phyloP scores from a whole-genome alignment of 2,329 filamentous ascomycete species.

The Chaetomium globosum region DNA sequence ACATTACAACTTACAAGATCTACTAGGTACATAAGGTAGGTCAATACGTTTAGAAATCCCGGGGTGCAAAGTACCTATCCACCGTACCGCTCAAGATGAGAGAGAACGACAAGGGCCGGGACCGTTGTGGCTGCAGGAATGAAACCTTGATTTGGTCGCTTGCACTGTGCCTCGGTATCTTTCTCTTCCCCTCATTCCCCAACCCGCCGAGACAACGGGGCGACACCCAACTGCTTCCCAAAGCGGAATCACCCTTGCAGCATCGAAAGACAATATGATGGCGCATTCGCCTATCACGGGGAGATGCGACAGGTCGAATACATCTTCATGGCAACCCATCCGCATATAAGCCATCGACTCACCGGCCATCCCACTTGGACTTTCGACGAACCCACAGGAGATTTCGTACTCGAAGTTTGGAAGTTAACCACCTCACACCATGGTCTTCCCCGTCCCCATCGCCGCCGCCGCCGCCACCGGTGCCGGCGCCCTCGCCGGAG shows the following conservation, averaged over 20 bases:
- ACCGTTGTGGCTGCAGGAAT: background rate
- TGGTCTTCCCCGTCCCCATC: conserved; percentile 52
- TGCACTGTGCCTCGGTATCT: conserved; percentile 22
- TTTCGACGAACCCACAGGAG: background rate
- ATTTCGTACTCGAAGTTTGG: too few species aligned
- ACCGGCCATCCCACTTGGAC: background rate
- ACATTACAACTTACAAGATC: background rate
- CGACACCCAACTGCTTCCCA: conserved; percentile 8
- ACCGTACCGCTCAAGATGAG: background rate
- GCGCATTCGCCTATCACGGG: background rate
- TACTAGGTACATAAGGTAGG: background rate
- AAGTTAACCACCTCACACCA: background rate
- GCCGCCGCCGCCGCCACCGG: conserved; percentile 61
- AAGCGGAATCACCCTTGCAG: conserved; percentile 10
- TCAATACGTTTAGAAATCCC: background rate
- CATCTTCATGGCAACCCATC: background rate
- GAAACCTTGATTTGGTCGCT: background rate
- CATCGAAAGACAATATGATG: conserved; percentile 5
- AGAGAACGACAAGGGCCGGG: background rate
- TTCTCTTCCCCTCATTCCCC: conserved; percentile 25
- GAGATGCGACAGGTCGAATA: background rate
- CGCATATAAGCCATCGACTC: background rate
- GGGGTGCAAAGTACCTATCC: background rate
- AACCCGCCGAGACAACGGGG: background rate
- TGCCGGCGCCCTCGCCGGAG: conserved; percentile 63